These are phyloP conservation scores for Skeletonema grethae DNA, from an alignment of 108 stramenopile genomes.

Conservation along the genomic window DNA sequence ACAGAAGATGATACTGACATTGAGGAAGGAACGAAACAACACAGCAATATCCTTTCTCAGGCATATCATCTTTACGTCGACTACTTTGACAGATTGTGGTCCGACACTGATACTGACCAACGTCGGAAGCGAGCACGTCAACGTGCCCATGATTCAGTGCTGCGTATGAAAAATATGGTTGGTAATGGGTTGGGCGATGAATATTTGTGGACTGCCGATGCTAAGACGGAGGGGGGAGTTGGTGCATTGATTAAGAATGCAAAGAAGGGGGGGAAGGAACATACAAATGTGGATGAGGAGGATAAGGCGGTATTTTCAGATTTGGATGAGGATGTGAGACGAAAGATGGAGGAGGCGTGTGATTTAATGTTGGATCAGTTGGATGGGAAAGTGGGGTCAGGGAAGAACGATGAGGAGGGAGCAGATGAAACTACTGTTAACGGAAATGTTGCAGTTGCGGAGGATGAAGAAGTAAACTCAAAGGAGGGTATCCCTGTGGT, in stretches of 20 bases:
- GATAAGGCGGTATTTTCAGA: constrained; percentile 18
- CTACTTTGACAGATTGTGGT: constrained; percentile 47
- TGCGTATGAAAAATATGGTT: constrained; percentile 35
- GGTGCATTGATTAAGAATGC: background rate
- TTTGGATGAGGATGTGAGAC: constrained; percentile 19
- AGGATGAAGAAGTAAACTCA: background rate
- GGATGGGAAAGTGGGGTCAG: background rate
- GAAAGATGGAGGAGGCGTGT: constrained; percentile 37
- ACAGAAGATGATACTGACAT: background rate
- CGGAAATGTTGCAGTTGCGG: background rate
- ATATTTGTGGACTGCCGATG: constrained; percentile 8
- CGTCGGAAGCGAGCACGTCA: constrained; percentile 24
- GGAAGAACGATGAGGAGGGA: too few species aligned
- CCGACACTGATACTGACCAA: constrained; percentile 37
- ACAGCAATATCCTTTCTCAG: constrained; percentile 24
- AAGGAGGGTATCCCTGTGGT: constrained; percentile 9
- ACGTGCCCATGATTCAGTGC: constrained; percentile 35
- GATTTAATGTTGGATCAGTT: constrained; percentile 35
- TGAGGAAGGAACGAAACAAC: background rate
- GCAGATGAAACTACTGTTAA: background rate
- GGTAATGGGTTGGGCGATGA: constrained; percentile 20
- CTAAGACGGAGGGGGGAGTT: background rate
- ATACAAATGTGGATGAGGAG: constrained; percentile 1
- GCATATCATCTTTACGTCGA: constrained; percentile 48
- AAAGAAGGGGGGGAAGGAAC: background rate